Evolutionary conservation across 768 basidiomycete genomes (phyloP), one percentile per base, ranked within the genome.

Genomic region (Crucibulum laeve): DNA sequence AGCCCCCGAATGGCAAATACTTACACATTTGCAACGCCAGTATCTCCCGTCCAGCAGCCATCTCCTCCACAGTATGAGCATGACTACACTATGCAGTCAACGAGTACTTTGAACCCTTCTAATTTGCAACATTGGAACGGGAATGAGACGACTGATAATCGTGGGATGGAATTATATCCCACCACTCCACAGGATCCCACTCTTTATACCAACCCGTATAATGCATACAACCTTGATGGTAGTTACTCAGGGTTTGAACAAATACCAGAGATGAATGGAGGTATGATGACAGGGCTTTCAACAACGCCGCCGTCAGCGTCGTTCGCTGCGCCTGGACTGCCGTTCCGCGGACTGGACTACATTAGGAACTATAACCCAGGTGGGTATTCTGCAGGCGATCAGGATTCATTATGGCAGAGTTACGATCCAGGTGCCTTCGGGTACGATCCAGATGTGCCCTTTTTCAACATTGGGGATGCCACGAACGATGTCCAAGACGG

Each of bases 341-440:
- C 88, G 1, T 92, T 91, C 70, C 75, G 80, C 23, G 90, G 88
- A 7, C 70, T 91, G 24, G 90, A 92, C 53, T 92, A 79, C 53
- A 83, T 92, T 55, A 79, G 85, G 53, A 90, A 88, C 54, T 90
- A 84, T 57, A 73, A 79, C 40, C 73, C 74, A 60, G 69, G 70
- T 48, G 71, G 71, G 25, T 77, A 74, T 59, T 60, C 62, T 18
- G 53, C 63, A 15, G 67, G 62, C 41, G 76, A 77, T 45, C 75
- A 73, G 49, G 74, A 78, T 54, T 63, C 68, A 11, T 57, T 77
- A 25, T 79, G 77, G 76, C 74, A 74, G 50, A 77, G 76, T 54
- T 85, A 88, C 55, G 89, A 90, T 58, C 72, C 79, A 46, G 74
- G 79, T 41, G 80, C 81, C 25, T 89, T 89, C 63, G 82, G 80